Percentiles rank a stretch among this genome's conserved stretches.
These are phyloP conservation scores for Epichloe bromicola DNA, from an alignment of 2,329 filamentous ascomycete genomes.

Conservation along the genomic window DNA sequence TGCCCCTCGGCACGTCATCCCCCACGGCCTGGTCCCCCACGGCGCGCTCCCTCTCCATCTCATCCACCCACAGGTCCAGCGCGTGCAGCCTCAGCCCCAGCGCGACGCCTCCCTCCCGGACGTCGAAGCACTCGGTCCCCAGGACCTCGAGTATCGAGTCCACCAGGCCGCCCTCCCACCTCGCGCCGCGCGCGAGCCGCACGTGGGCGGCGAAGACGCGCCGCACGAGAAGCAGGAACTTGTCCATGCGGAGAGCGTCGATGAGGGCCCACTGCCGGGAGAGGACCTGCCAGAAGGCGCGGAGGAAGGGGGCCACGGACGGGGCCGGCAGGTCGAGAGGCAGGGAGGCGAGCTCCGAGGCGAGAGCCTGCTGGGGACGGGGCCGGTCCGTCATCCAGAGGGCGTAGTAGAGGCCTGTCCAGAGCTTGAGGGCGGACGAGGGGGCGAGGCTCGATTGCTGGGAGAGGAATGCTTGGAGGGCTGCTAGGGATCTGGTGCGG, in stretches of 20 bases:
- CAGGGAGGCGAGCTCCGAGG: slow-evolving; percentile 62
- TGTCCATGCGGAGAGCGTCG: slow-evolving; percentile 73
- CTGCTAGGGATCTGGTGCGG: slow-evolving; percentile 63
- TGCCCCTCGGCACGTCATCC: slow-evolving; percentile 18
- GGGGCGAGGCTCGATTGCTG: slow-evolving; percentile 43
- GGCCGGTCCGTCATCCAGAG: slow-evolving; percentile 91
- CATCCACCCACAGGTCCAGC: slow-evolving; percentile 84
- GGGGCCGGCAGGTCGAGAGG: slow-evolving; percentile 38
- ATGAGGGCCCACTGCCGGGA: slow-evolving; percentile 59
- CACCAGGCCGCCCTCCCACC: slow-evolving; percentile 18
- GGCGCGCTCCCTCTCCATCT: slow-evolving; percentile 59
- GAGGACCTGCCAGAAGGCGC: slow-evolving; percentile 60
- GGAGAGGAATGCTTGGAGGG: slow-evolving; percentile 66
- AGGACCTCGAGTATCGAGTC: slow-evolving; percentile 17
- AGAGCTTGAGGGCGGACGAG: slow-evolving; percentile 72
- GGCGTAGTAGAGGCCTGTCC: slow-evolving; percentile 89
- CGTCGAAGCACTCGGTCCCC: slow-evolving; percentile 20
- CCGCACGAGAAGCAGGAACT: slow-evolving; percentile 77
- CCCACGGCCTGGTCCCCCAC: slow-evolving; percentile 17
- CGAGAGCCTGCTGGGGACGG: slow-evolving; percentile 73
- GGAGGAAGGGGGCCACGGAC: slow-evolving; percentile 35
- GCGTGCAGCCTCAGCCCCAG: slow-evolving; percentile 80
- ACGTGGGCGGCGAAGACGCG: slow-evolving; percentile 66
- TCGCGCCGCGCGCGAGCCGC: slow-evolving; percentile 25
- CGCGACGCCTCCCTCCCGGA: slow-evolving; percentile 44